These are phyloP conservation scores for Silene uniflora DNA, from an alignment of 148 eudicot species.

Conservation along the genomic window DNA sequence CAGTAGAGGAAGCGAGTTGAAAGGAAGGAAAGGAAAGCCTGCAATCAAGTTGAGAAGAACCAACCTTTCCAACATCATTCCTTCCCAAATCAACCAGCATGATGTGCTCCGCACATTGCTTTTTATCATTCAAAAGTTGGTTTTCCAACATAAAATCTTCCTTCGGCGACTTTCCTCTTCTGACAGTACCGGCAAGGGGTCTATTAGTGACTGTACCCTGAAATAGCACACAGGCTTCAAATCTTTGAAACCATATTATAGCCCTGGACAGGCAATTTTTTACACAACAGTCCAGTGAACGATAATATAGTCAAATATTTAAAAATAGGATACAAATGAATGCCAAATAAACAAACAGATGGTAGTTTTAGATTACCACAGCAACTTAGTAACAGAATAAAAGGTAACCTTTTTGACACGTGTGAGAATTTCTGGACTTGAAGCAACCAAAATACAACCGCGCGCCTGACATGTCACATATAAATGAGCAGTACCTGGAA, in stretches of 20 bases:
- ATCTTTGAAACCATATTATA: constrained; percentile 14
- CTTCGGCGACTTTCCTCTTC: constrained; percentile 89
- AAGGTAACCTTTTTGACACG: constrained; percentile 73
- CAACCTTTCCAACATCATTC: constrained; percentile 99
- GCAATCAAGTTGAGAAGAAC: constrained; percentile 25
- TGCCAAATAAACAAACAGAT: neutral
- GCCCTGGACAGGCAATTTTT: neutral
- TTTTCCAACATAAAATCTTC: constrained; percentile 87
- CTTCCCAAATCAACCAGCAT: constrained; percentile 99
- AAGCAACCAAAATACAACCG: constrained; percentile 94
- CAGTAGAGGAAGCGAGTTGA: neutral
- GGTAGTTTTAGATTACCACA: neutral
- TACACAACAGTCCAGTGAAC: neutral
- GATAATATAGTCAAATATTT: neutral
- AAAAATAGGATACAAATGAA: neutral
- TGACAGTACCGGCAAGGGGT: constrained; percentile 90
- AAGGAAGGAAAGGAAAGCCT: neutral
- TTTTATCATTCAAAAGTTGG: constrained; percentile 77
- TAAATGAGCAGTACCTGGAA: constrained; percentile 5
- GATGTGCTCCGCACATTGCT: constrained; percentile 96
- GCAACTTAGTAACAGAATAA: neutral
- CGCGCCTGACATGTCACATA: constrained; percentile 61
- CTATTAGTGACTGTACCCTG: constrained; percentile 81
- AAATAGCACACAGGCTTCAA: constrained; percentile 9
- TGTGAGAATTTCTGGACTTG: constrained; percentile 98